Base-by-base conservation (phyloP, 2,329 filamentous ascomycete genomes). In the Xylariales sp. region DNA sequence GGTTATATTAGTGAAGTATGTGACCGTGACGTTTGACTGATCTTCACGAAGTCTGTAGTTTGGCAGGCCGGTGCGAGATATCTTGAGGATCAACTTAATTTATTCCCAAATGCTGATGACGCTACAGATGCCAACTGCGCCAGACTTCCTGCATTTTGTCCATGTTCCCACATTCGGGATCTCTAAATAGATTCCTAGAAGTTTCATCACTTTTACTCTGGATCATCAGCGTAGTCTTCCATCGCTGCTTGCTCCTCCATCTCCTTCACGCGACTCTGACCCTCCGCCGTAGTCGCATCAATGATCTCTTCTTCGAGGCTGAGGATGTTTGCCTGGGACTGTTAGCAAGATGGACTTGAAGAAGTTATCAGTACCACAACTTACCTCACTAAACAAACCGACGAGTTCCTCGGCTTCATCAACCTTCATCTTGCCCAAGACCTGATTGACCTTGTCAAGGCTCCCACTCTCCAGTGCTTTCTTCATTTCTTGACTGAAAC, bases 271-370 rank as follows among this genome's bases (percentile, higher is more conserved):
- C 82, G 82, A 60, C 82, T 78, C 69, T 84, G 77, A 3, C 90
- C 90, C 60, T 93, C 83, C 58, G 89, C 84, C 3, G 91, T 95
- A 33, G 89, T 98, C 1, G 89, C 88, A 66, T 98, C 93, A 52
- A 98, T 94, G 38, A 98, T 88, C 37, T 94, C 83, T 58, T 95
- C 83, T 61, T 97, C 89, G 38, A 98, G 63, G 60, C 87, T 95
- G 51, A 98, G 66, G 71, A 96, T 91, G 27, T 87, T 88, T 12
- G 88, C 88, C 68, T 83, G 38, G 15, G 20, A n/a, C 15, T 27
- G 31, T 24, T 7, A 29, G 10, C 22, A 24, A 33, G 33, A 18
- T 59, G 52, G 59, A 57, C 41, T 33, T 42, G 20, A 12, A 19
- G n/a, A 34, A 60, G 52, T 65, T 58, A 45, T 64, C 63, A 46